Base-by-base conservation (phyloP, 2,329 filamentous ascomycete species). In the Aureobasidium sp. region DNA sequence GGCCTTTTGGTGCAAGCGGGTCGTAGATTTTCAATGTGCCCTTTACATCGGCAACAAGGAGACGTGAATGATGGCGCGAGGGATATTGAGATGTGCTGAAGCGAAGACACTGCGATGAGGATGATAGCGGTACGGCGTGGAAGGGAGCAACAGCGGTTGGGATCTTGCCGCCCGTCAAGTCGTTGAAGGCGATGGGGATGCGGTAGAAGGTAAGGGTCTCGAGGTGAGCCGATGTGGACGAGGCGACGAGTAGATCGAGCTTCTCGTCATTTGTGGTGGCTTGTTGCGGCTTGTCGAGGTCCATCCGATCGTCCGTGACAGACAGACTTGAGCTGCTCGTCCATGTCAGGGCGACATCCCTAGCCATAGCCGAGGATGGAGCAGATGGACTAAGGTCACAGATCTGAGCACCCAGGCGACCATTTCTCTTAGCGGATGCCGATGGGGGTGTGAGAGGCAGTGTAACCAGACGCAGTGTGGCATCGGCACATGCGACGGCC, bases 21-120 rank as follows among this genome's bases (percentile, higher is more conserved):
- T 82, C 79, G 64, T 82, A 81, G 17, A 84, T 72, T 57, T 81
- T 80, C 42, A 82, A 78, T 40, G 73, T 75, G 4, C 82, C 81
- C 25, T 72, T 75, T 2, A 75, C 68, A 60, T 83, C 80, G 1
- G 78, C 74, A n/a, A 84, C 72, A 10, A 85, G 73, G 17, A 85
- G 69, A 38, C 78, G 78, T 0, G 79, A 77, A 68, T 84, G 81
- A 13, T 79, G 77, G 27, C 72, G 69, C 25, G 79, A 78, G 4
- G 81, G 80, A 64, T 78, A 80, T 40, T 75, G 69, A 7, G 79
- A 78, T 15, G 79, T 76, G 61, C 79, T 84, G 73, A 85, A 84
- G 1, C 74, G 68, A 46, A 85, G 73, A 5, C 73, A 77, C 57
- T 76, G 74, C 27, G 80, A 77, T 15, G 79, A 78, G 8, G 77